Conservation (phyloP, 2,329 filamentous ascomycete species). For the Xylariaceae sp. region DNA sequence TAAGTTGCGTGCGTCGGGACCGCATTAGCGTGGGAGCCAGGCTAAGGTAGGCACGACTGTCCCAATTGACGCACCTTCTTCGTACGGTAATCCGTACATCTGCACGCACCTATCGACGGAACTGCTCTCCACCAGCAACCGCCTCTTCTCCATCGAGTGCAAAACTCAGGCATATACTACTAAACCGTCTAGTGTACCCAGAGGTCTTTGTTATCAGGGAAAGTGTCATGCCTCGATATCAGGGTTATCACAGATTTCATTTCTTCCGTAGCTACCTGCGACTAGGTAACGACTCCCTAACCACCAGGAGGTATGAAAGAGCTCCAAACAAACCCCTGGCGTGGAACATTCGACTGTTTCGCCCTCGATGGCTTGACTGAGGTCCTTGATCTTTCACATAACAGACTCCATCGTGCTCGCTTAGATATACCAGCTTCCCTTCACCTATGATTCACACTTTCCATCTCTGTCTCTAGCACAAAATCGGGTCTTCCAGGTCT, state of each 20-base stretch:
- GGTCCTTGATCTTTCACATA: neutral
- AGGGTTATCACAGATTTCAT: neutral
- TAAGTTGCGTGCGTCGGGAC: too few species aligned
- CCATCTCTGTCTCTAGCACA: constrained; percentile 7
- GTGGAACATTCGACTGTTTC: neutral
- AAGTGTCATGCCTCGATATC: neutral
- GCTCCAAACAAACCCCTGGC: neutral
- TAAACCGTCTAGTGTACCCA: neutral
- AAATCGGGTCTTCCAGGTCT: constrained; percentile 24
- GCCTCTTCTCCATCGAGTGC: too few species aligned
- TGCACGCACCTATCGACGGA: too few species aligned
- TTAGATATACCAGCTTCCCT: too few species aligned
- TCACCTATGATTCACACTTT: neutral
- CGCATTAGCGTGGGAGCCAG: too few species aligned
- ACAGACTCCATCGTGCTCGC: neutral
- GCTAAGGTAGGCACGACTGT: too few species aligned
- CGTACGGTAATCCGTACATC: too few species aligned
- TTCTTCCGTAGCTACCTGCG: neutral
- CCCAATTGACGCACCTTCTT: too few species aligned
- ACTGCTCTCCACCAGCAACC: too few species aligned
- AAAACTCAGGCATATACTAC: too few species aligned
- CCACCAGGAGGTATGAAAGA: neutral
- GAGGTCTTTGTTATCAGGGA: neutral
- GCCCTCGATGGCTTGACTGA: neutral
- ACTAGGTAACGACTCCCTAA: neutral